Percentiles rank a stretch among this genome's conserved stretches.
Conservation (phyloP, 345 rosid genomes). For the Eutrema heterophyllum region DNA sequence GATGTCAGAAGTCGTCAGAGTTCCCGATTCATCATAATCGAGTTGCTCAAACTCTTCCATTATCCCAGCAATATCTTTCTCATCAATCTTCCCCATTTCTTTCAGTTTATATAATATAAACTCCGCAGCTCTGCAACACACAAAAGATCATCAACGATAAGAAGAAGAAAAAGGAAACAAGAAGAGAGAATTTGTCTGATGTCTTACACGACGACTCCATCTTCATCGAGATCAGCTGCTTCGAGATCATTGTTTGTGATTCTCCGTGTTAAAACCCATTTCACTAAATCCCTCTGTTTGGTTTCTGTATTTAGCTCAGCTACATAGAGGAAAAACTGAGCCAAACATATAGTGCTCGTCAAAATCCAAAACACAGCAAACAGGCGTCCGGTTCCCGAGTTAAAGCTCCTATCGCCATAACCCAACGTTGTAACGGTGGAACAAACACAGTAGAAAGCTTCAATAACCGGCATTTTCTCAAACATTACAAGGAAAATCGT, state of each 20-base stretch:
- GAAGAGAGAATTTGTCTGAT: background rate
- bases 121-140: conserved; percentile 38
- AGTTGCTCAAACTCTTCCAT: background rate
- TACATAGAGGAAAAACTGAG: conserved; percentile 57
- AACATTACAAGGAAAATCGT: conserved; percentile 35
- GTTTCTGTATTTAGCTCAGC: conserved; percentile 62
- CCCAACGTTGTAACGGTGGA: conserved; percentile 82
- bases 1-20: background rate
- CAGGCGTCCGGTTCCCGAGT: conserved; percentile 46
- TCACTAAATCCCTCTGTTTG: conserved; percentile 49
- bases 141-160: background rate
- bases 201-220: conserved; percentile 65
- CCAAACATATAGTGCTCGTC: conserved; percentile 54
- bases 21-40: background rate
- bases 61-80: background rate
- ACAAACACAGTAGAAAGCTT: conserved; percentile 80
- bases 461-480: conserved; percentile 45
- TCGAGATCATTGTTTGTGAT: conserved; percentile 55
- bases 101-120: conserved; percentile 59
- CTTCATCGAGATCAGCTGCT: conserved; percentile 66
- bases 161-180: background rate
- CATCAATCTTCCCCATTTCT: conserved; percentile 36
- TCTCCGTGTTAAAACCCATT: conserved; percentile 61
- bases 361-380: conserved; percentile 75
- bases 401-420: conserved; percentile 81